Evolutionary conservation across 192 early-diverging fungal genomes (phyloP).

Genomic region (Blastocladiella britannica): DNA sequence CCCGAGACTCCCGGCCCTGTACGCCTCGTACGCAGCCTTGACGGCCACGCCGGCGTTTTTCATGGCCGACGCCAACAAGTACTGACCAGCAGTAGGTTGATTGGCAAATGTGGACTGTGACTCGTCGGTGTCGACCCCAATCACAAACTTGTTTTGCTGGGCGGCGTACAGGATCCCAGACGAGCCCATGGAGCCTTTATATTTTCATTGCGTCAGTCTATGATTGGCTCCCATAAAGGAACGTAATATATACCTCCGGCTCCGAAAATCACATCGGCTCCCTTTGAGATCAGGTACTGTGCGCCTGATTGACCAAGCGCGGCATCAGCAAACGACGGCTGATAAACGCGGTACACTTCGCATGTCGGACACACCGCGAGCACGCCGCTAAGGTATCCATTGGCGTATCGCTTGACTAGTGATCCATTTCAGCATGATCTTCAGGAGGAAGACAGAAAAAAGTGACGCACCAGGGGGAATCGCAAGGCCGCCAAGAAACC

Average conservation of each 20-base stretch:
- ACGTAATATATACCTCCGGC: conserved; percentile 9
- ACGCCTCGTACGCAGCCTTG: too few relatives aligned
- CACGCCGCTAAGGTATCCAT: conserved; percentile 8
- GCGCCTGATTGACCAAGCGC: background rate
- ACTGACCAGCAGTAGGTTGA: background rate
- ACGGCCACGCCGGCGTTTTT: background rate
- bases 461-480: too few relatives aligned
- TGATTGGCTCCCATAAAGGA: background rate
- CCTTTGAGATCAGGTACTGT: conserved; percentile 2
- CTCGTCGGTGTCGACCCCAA: conserved; percentile 15
- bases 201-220: background rate
- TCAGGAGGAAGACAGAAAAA: too few relatives aligned
- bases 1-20: background rate
- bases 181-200: conserved; percentile 2
- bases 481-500: conserved; percentile 7
- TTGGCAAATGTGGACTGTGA: conserved; percentile 3
- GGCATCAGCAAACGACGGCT: background rate
- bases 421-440: too few relatives aligned
- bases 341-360: conserved; percentile 1
- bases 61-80: background rate
- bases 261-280: conserved; percentile 11
- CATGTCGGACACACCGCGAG: conserved; percentile 2
- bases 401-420: conserved; percentile 3
- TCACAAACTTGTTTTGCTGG: conserved; percentile 6
- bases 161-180: conserved; percentile 8